Evolutionary conservation across 306 rosid species (phyloP), one percentile per base, ranked within the genome.

Genomic region (Dalbergia oliveri): DNA sequence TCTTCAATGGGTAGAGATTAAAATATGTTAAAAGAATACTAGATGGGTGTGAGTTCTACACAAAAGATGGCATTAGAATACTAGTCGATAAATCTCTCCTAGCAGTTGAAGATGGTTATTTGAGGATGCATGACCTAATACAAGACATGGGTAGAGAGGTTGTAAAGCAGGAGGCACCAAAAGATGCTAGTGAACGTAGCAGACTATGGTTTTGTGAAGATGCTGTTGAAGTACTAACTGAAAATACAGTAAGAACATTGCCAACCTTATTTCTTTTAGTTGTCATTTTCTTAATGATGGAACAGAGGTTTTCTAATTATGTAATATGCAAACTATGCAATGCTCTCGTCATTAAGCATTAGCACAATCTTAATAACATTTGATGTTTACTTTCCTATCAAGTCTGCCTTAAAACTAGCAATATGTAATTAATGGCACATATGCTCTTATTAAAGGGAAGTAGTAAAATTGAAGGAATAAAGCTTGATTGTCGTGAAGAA

Each of bases 181-280:
- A 12, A 45, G 35, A 69, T 0, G 34, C 11, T 12, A 14, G 63
- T 16, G 39, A 34, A 49, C 23, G 51, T 53, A 64, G 73, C 64
- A 64, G 72, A 76, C 64, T 76, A 64, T 76, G 80, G 73, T 56
- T 15, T 72, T 13, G 19, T 16, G 12, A 35, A 10, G 77, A 57
- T 72, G 61, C 14, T 33, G 9, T 70, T 15, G 8, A 8, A 8
- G 45, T n/a, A n/a, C n/a, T n/a, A n/a, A n/a, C n/a, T n/a, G n/a
- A n/a, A n/a, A n/a, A n/a, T n/a, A n/a, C n/a, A n/a, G n/a, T n/a
- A n/a, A n/a, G n/a, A 61, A 26, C 9, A 15, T n/a, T 5, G 21
- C 10, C 7, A 66, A 14, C 26, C 26, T 65, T 35, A 4, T 43
- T 43, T 43, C n/a, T 43, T 66, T n/a, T 6, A 6, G 14, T 13